Percentiles rank a stretch among this genome's conserved stretches.
Conservation (phyloP, 1,284 basidiomycete genomes). For the Ustilago bromivora region DNA sequence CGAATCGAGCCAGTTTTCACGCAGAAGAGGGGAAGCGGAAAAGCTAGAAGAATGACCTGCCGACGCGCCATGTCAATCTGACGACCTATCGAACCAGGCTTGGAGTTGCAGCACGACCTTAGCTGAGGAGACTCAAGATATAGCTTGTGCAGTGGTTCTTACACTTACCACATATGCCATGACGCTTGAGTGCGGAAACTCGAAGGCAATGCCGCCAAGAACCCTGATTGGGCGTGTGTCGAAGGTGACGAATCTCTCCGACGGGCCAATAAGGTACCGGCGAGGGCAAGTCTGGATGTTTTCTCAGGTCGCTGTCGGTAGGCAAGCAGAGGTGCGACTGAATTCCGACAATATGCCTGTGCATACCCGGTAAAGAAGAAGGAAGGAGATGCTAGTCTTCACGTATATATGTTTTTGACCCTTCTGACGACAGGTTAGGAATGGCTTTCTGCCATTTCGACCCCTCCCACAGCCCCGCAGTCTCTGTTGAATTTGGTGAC, state of each 20-base stretch:
- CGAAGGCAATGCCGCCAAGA: slow-evolving; percentile 1
- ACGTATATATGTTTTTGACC: background rate
- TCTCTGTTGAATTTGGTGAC: background rate
- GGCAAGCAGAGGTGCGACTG: background rate
- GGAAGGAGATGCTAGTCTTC: too few relatives aligned
- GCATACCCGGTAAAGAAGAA: too few relatives aligned
- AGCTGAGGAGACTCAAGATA: background rate
- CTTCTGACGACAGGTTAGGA: background rate
- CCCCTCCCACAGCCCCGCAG: background rate
- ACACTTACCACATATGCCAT: slow-evolving; percentile 1
- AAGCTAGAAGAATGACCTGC: background rate
- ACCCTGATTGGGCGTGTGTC: background rate
- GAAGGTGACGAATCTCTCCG: background rate
- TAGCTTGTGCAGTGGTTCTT: background rate
- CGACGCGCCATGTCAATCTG: slow-evolving; percentile 26
- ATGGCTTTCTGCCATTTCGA: background rate
- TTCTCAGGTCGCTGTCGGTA: background rate
- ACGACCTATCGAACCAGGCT: background rate
- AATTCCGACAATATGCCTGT: background rate
- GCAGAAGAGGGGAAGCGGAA: background rate
- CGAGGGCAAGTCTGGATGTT: background rate
- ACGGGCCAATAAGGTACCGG: slow-evolving; percentile 9
- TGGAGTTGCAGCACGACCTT: slow-evolving; percentile 8
- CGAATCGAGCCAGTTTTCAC: background rate
- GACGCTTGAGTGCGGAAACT: slow-evolving; percentile 2